Percentiles rank a stretch among this genome's conserved stretches.
Evolutionary conservation across 192 early-diverging fungal genomes (phyloP).

Genomic region (Dimargaris cristalligena): DNA sequence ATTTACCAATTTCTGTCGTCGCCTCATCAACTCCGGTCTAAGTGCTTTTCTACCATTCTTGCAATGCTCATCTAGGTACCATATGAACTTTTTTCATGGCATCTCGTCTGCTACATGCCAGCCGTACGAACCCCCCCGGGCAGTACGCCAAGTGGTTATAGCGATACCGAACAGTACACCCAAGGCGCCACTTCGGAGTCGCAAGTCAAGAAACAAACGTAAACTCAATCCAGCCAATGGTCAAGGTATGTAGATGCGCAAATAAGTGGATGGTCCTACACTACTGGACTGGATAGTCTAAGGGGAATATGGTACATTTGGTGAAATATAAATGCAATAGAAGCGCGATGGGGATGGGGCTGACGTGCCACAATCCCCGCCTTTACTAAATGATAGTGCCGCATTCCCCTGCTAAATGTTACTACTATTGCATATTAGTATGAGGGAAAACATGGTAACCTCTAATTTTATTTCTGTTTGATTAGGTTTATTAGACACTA

Average conservation of each 20-base stretch:
- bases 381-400: too few relatives aligned
- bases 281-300: background rate
- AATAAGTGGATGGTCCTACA: background rate
- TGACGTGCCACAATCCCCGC: too few relatives aligned
- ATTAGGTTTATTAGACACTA: background rate
- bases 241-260: background rate
- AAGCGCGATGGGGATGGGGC: too few relatives aligned
- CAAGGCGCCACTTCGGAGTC: background rate
- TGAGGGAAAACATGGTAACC: too few relatives aligned
- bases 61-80: slow-evolving; percentile 26
- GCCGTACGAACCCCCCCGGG: slow-evolving; percentile 19
- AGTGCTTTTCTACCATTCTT: too few relatives aligned
- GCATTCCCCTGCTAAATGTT: too few relatives aligned
- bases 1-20: too few relatives aligned
- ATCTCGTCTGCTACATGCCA: slow-evolving; percentile 26
- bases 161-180: background rate
- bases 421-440: too few relatives aligned
- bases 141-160: background rate
- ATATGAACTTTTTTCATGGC: slow-evolving; percentile 32
- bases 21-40: too few relatives aligned
- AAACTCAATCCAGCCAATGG: background rate
- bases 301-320: background rate
- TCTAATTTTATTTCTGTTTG: background rate
- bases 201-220: background rate
- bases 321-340: too few relatives aligned